Evolutionary conservation across 169 alveolate species (phyloP), one percentile per base, ranked within the genome.

Genomic region (Plasmodium ovale): DNA sequence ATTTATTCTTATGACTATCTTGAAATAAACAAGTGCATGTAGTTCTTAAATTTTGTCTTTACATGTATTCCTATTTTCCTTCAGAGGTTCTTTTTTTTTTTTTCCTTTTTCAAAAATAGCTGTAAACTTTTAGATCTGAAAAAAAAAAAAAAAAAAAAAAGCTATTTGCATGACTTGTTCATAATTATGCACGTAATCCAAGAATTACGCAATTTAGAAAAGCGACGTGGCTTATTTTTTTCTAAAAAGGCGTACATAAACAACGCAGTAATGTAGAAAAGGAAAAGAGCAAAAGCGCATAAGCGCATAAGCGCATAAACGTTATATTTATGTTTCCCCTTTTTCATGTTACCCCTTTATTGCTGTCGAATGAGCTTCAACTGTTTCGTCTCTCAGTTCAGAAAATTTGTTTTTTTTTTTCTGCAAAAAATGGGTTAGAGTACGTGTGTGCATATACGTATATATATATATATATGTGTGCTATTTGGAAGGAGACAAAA

Each of bases 81-180:
- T n/a, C n/a, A n/a, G n/a, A n/a, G 47, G 65, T 27, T 44, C 37
- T 37, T n/a, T 64, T 74, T 74, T 64, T 64, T 74, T 25, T 60
- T 74, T 74, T 74, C 71, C 64, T 74, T 74, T 51, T 74, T 74
- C 51, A 74, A 59, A 60, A 74, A 60, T 33, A 59, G 21, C 27
- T 74, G 35, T 35, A 74, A 47, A 37, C 88, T 74, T 59, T 64
- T 51, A 60, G 73, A 59, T 53, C 88, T 74, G 33, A 59, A 27
- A 10, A 5, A 56, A 74, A 16, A 35, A 59, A 9, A 60, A 53
- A 35, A 47, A 39, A 53, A 59, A 21, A 59, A 59, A 37, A 47
- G 12, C 2, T 47, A 47, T 47, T 47, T 4, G 12, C 12, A 47
- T 14, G 16, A 42, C 14, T 10, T 1, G 53, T 10, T 42, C 7